phyloP scores from a whole-genome alignment of 2,329 filamentous ascomycete genomes.

The Trichophyton equinum region DNA sequence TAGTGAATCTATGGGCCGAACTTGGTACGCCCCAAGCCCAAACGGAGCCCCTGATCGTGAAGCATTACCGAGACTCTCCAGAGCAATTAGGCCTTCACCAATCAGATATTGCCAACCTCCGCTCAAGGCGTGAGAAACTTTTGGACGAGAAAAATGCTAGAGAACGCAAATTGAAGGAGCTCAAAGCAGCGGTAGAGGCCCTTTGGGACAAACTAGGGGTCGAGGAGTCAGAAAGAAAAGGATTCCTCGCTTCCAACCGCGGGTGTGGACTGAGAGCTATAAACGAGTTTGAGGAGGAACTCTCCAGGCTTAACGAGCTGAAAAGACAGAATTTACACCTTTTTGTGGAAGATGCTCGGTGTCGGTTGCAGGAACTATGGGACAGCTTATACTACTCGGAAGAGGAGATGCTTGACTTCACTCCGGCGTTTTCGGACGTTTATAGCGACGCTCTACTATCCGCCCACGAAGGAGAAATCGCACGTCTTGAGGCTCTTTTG shows the following conservation, averaged over 20 bases:
- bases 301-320: constrained; percentile 72
- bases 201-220: constrained; percentile 83
- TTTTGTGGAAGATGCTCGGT: constrained; percentile 88
- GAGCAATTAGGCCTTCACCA: constrained; percentile 89
- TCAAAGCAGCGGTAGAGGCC: constrained; percentile 64
- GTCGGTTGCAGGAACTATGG: constrained; percentile 88
- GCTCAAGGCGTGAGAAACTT: constrained; percentile 65
- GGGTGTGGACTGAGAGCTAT: constrained; percentile 85
- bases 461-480: constrained; percentile 85
- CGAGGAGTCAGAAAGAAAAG: constrained; percentile 68
- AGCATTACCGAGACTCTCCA: constrained; percentile 77
- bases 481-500: constrained; percentile 63
- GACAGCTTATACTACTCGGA: constrained; percentile 88
- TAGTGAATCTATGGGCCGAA: constrained; percentile 91
- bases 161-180: constrained; percentile 63
- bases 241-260: constrained; percentile 74
- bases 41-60: constrained; percentile 74
- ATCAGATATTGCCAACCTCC: constrained; percentile 65
- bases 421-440: constrained; percentile 90
- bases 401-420: constrained; percentile 97
- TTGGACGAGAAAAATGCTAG: constrained; percentile 77
- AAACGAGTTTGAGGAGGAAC: constrained; percentile 91
- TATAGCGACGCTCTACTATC: constrained; percentile 92
- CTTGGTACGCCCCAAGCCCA: constrained; percentile 88
- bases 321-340: constrained; percentile 91